Base-by-base conservation (phyloP, 805 yeast species). In the Nakazawaea populi region DNA sequence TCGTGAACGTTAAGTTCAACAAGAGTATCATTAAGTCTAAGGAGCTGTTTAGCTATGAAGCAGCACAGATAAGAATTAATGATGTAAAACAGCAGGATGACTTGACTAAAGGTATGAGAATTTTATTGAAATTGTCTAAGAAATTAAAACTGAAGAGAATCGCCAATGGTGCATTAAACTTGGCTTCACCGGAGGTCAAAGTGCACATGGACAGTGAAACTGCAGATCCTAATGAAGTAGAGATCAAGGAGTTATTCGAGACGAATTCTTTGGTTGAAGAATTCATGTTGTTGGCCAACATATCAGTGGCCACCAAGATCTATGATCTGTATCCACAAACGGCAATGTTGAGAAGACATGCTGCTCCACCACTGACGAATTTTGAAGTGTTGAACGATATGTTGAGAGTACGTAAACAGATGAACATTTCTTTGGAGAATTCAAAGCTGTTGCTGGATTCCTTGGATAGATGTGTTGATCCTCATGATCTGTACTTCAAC, bases 131-230 rank as follows among this genome's bases (percentile, higher is more conserved):
- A 44, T 68, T 94, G n/a, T 91, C 98, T 3, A 88, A 89, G 62
- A 83, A 83, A 57, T 73, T 94, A 60, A 90, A 88, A 66, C 89
- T 88, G 67, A 80, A 83, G 64, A 79, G 99, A 67, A 70, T 91
- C 60, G 92, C 86, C 56, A 94, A 95, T 2, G 99, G 99, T 71
- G 99, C 99, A 0, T 77, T 94, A 65, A 94, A 94, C 66, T 74
- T 94, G 58, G 97, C 99, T 0, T 89, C 97, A 3, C 99, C 99
- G 0, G 99, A 94, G 66, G 99, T 94, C 46, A 92, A 92, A 67
- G 96, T 94, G 37, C 94, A 90, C 60, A 86, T 91, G 85, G 99
- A 94, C 61, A 85, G 92, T 63, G 99, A 94, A 69, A 90, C 98
- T 3, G 85, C 96, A 1, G 99, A 94, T 66, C 98, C 99, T 1